phyloP scores from a whole-genome alignment of 1,284 basidiomycete species.

The Ustilago cynodontis region DNA sequence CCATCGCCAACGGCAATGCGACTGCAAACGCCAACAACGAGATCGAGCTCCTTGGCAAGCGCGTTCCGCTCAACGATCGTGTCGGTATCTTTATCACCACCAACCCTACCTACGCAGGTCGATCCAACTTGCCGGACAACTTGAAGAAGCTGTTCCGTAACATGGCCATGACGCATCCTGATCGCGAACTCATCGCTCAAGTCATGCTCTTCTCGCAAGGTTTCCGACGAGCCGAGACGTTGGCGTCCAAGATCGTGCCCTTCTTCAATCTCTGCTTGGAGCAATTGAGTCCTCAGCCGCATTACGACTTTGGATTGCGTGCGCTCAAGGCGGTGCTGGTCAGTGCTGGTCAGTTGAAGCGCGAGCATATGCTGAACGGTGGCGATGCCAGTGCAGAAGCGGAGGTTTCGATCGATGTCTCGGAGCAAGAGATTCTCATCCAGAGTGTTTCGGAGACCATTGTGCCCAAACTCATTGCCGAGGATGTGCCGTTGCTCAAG shows the following conservation, averaged over 20 bases:
- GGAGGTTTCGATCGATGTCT: conserved; percentile 71
- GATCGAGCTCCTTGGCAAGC: conserved; percentile 91
- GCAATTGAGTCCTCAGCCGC: conserved; percentile 94
- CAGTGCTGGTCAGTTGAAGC: conserved; percentile 96
- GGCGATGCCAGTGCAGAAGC: conserved; percentile 19
- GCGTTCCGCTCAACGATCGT: conserved; percentile 89
- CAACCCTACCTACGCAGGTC: conserved; percentile 94
- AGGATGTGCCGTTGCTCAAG: conserved; percentile 93
- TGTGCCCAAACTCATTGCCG: conserved; percentile 96
- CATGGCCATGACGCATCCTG: conserved; percentile 99
- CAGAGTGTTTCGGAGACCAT: conserved; percentile 99
- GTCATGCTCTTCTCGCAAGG: conserved; percentile 99
- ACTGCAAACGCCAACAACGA: conserved; percentile 28
- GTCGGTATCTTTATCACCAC: conserved; percentile 98
- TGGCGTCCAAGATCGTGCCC: conserved; percentile 97
- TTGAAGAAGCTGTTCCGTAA: conserved; percentile 92
- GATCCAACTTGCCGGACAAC: conserved; percentile 96
- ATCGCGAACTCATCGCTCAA: conserved; percentile 97
- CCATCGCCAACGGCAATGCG: conserved; percentile 13
- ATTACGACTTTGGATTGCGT: conserved; percentile 99
- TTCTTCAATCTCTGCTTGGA: conserved; percentile 99
- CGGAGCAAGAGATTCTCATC: conserved; percentile 96
- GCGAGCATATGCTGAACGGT: conserved; percentile 74
- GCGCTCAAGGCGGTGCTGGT: conserved; percentile 96
- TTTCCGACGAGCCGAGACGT: conserved; percentile 93